Evolutionary conservation across 176 grass and related monocot species (phyloP).

Genomic region (Oryza punctata): DNA sequence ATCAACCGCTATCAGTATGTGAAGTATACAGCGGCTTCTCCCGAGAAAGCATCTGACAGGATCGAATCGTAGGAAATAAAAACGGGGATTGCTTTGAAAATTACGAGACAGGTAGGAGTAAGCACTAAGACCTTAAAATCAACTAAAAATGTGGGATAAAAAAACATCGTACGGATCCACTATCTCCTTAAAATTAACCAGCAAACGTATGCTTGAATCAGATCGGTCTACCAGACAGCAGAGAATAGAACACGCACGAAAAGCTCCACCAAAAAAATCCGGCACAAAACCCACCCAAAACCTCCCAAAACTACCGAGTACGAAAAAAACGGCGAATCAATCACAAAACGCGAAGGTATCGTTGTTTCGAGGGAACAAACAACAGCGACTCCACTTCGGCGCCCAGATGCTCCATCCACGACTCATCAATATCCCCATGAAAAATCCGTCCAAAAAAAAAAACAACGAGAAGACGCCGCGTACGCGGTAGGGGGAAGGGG

Average conservation of each 20-base stretch:
- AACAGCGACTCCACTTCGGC: background rate
- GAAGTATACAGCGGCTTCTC: background rate
- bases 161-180: background rate
- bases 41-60: background rate
- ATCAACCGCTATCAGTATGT: slow-evolving; percentile 26
- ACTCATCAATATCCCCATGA: background rate
- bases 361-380: background rate
- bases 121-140: background rate
- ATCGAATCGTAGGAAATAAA: slow-evolving; percentile 21
- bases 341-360: background rate
- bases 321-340: background rate
- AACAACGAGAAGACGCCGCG: background rate
- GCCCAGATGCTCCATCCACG: background rate
- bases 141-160: background rate
- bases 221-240: background rate
- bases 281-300: slow-evolving; percentile 35
- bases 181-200: background rate
- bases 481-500: background rate
- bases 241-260: background rate
- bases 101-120: background rate
- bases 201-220: background rate
- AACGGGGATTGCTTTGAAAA: slow-evolving; percentile 6
- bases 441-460: background rate
- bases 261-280: background rate
- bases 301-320: background rate